Conservation (phyloP, 257 asterid species). For the Solanum virginianum region DNA sequence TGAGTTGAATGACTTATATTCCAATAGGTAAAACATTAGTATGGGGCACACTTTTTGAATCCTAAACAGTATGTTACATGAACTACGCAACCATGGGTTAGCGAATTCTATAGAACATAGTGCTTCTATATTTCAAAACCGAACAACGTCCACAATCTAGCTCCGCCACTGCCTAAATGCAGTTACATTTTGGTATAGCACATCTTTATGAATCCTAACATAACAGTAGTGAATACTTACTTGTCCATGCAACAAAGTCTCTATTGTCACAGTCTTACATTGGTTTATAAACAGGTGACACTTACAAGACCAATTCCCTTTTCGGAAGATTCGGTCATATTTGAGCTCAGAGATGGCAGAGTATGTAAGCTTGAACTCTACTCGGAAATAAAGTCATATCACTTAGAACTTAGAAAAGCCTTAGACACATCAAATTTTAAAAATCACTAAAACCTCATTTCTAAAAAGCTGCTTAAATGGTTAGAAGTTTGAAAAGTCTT, state of each 20-base stretch:
- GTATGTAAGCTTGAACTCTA: constrained; percentile 31
- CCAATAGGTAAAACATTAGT: background rate
- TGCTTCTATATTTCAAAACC: background rate
- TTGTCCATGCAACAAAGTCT: background rate
- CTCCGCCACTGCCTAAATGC: background rate
- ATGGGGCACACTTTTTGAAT: background rate
- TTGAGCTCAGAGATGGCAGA: constrained; percentile 75
- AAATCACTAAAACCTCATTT: background rate
- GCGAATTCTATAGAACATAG: background rate
- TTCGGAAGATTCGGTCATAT: constrained; percentile 52
- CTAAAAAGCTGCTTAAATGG: background rate
- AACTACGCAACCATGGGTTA: background rate
- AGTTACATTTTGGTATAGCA: background rate
- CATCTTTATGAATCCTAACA: background rate
- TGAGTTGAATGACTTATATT: background rate
- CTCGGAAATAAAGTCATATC: background rate
- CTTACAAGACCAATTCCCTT: constrained; percentile 62
- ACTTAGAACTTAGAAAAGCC: background rate
- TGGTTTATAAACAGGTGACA: constrained; percentile 33
- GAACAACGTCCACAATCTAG: background rate
- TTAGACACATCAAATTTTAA: background rate
- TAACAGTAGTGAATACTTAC: background rate
- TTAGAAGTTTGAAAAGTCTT: background rate
- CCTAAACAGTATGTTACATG: background rate
- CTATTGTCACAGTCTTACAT: background rate